Base-by-base conservation (phyloP, 805 yeast genomes). In the Jamesozyma lodderae region DNA sequence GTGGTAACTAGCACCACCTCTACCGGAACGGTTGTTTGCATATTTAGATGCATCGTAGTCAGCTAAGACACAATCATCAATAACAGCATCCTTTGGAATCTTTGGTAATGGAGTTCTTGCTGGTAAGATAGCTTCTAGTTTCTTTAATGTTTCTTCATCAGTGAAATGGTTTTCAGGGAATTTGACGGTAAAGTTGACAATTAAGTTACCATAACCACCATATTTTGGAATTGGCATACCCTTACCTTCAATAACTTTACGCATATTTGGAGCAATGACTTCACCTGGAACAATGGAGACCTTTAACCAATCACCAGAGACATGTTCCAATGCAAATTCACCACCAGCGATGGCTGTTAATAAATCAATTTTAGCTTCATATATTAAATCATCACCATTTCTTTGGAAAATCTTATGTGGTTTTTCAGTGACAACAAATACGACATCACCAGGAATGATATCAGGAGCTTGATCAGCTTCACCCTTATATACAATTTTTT, bases 391-490 rank as follows among this genome's bases (percentile, higher is more conserved):
- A 60, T 85, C 81, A 49, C 87, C 95, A 62, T 81, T 75, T 76
- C 99, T 85, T 51, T 76, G 75, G 71, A 86, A 92, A 42, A 69
- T 60, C 33, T 73, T 76, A 63, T 92, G 94, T 46, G 86, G 84
- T 70, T 81, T 85, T 71, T 90, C 95, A 46, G 84, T 90, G 48
- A 92, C 75, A 28, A 87, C 82, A 49, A 92, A 87, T 44, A 92
- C 73, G 47, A 92, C 97, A 63, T 92, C 98, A 63, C 99, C 99
- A 22, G 98, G 95, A 43, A 87, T 77, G 42, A 85, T 73, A 62
- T 82, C 87, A 44, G 97, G 97, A 48, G 82, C 92, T 66, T 90
- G 96, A 66, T 92, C 98, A 57, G 96, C 96, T 69, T 90, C 96
- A 49, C 96, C 97, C 52, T 77, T 72, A 70, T 90, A 92, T 6